Evolutionary conservation across 2,329 filamentous ascomycete genomes (phyloP).

Genomic region (Arachnomyces sp.): DNA sequence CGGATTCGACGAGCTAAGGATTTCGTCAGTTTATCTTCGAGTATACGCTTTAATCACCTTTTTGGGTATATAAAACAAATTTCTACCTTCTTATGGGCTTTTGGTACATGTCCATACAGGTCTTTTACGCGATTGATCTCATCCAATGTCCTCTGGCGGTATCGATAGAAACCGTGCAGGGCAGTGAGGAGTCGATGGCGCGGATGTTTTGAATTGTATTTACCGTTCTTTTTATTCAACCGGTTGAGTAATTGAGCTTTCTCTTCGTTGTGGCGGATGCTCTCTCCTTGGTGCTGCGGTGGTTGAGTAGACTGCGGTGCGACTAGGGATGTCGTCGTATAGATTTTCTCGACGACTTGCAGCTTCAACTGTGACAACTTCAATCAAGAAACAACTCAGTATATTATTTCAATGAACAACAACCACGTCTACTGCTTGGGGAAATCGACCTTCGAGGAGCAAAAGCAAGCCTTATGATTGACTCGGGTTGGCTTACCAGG

Average conservation of each 20-base stretch:
- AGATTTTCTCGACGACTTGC: too few relatives aligned
- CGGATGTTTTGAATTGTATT: slow-evolving; percentile 17
- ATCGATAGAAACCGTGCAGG: slow-evolving; percentile 18
- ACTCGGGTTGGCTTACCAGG: too few relatives aligned
- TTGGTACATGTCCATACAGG: slow-evolving; percentile 16
- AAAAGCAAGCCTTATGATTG: too few relatives aligned
- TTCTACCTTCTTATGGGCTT: slow-evolving; percentile 14
- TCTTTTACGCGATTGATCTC: slow-evolving; percentile 17
- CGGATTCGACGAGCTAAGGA: slow-evolving; percentile 46
- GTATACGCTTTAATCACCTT: neutral
- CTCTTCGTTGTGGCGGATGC: slow-evolving; percentile 10
- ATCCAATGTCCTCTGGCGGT: slow-evolving; percentile 14
- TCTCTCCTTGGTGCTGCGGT: slow-evolving; percentile 6
- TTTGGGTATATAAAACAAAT: too few relatives aligned
- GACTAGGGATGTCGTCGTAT: too few relatives aligned
- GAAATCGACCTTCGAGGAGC: too few relatives aligned
- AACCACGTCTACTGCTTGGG: too few relatives aligned
- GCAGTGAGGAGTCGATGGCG: slow-evolving; percentile 21
- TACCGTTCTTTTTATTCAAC: slow-evolving; percentile 11
- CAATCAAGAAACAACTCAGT: too few relatives aligned
- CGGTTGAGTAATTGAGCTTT: slow-evolving; percentile 12
- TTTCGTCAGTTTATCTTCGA: slow-evolving; percentile 3
- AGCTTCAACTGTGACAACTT: too few relatives aligned
- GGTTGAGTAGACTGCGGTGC: too few relatives aligned
- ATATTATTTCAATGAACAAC: too few relatives aligned